Percentiles rank a stretch among this genome's conserved stretches.
Evolutionary conservation across 2,329 filamentous ascomycete genomes (phyloP).

Genomic region (Monilinia fructicola): DNA sequence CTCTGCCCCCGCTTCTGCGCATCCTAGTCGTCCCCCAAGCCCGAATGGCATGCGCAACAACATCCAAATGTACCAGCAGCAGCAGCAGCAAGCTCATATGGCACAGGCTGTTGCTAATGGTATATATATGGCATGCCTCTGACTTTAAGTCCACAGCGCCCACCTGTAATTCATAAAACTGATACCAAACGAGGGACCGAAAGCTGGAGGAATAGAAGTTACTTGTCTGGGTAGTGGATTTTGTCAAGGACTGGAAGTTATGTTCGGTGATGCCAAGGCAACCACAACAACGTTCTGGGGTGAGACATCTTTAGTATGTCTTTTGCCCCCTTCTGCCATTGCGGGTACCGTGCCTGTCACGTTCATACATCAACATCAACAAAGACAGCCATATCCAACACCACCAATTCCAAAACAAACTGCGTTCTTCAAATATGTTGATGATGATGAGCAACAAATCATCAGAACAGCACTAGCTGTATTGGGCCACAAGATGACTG

Average conservation of each 20-base stretch:
- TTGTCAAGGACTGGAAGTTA: slow-evolving; percentile 75
- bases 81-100: slow-evolving; percentile 46
- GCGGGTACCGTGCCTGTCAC: slow-evolving; percentile 60
- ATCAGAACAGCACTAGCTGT: slow-evolving; percentile 67
- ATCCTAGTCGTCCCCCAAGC: slow-evolving; percentile 76
- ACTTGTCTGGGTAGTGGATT: slow-evolving; percentile 81
- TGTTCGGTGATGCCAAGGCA: slow-evolving; percentile 72
- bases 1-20: slow-evolving; percentile 69
- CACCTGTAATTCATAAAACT: slow-evolving; percentile 77
- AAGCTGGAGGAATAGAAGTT: slow-evolving; percentile 81
- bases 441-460: slow-evolving; percentile 67
- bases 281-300: slow-evolving; percentile 65
- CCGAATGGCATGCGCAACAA: slow-evolving; percentile 57
- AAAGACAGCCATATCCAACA: slow-evolving; percentile 45
- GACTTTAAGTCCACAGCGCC: slow-evolving; percentile 50
- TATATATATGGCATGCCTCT: slow-evolving; percentile 55
- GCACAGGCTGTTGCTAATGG: slow-evolving; percentile 50
- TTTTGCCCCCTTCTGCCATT: slow-evolving; percentile 58
- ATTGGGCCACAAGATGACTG: slow-evolving; percentile 63
- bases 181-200: slow-evolving; percentile 79
- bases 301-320: slow-evolving; percentile 61
- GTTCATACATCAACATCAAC: slow-evolving; percentile 53
- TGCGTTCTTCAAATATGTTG: slow-evolving; percentile 69
- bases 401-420: slow-evolving; percentile 50
- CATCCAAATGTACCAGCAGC: slow-evolving; percentile 46